phyloP scores from a whole-genome alignment of 2,329 filamentous ascomycete genomes.

The Aspergillus neotritici region DNA sequence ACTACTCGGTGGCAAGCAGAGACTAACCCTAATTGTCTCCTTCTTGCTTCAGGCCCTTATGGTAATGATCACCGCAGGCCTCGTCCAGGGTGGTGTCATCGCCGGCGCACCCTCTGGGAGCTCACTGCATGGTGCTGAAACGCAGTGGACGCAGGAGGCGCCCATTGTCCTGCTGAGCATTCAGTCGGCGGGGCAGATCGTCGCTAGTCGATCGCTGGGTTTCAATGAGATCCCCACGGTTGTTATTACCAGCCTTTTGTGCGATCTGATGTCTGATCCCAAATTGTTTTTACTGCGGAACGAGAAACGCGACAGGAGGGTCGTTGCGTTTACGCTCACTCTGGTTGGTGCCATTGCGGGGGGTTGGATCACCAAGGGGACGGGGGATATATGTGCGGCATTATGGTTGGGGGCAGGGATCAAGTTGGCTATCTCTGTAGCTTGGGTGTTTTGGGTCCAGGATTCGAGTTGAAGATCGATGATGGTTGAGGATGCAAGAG shows the following conservation, averaged over 20 bases:
- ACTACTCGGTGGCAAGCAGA: conserved; percentile 16
- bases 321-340: conserved; percentile 23
- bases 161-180: conserved; percentile 29
- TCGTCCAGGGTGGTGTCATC: conserved; percentile 23
- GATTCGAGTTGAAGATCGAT: neutral
- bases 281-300: conserved; percentile 23
- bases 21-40: conserved; percentile 22
- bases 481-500: too few species aligned
- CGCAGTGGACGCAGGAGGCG: conserved; percentile 20
- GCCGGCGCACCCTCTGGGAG: conserved; percentile 8
- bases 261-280: conserved; percentile 27
- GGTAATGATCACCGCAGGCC: conserved; percentile 22
- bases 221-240: conserved; percentile 30
- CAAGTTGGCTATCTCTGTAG: conserved; percentile 16
- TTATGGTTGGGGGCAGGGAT: conserved; percentile 23
- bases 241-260: conserved; percentile 29
- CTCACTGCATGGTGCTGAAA: neutral
- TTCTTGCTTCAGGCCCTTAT: conserved; percentile 26
- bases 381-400: conserved; percentile 16
- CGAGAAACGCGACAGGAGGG: conserved; percentile 23
- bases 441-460: conserved; percentile 19
- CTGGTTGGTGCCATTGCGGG: conserved; percentile 24
- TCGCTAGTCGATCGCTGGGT: conserved; percentile 23
- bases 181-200: conserved; percentile 29
- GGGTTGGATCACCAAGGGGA: conserved; percentile 25